Evolutionary conservation across 2,329 filamentous ascomycete species (phyloP).

Genomic region (Dothideomycetidae sp.): DNA sequence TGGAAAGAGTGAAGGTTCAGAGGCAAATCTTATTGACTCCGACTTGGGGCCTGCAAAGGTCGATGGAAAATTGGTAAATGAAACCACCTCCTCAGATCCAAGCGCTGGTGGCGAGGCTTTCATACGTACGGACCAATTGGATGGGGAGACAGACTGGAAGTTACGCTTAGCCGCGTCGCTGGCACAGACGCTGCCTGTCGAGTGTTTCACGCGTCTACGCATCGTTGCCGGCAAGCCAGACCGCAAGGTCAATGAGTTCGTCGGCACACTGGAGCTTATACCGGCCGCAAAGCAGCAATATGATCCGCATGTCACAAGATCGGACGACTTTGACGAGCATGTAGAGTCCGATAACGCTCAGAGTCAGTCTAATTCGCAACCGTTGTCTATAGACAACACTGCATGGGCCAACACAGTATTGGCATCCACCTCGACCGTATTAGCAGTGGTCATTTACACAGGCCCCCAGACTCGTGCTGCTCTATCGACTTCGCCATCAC

Average conservation of each 20-base stretch:
- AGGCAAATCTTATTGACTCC: conserved; percentile 16
- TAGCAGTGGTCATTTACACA: conserved; percentile 87
- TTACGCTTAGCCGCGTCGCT: conserved; percentile 73
- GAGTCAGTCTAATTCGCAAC: conserved; percentile 36
- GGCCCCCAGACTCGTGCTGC: conserved; percentile 88
- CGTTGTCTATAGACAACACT: conserved; percentile 88
- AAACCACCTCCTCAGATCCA: conserved; percentile 22
- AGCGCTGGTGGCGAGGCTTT: conserved; percentile 71
- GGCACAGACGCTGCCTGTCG: conserved; percentile 61
- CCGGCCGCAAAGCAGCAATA: conserved; percentile 37
- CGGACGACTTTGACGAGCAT: conserved; percentile 1
- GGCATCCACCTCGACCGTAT: conserved; percentile 75
- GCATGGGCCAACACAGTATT: conserved; percentile 98
- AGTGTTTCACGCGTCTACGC: conserved; percentile 51
- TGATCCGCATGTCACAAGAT: conserved; percentile 24
- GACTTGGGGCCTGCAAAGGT: conserved; percentile 15
- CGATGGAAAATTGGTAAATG: conserved; percentile 15
- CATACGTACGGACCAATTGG: conserved; percentile 90
- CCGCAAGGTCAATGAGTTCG: conserved; percentile 85
- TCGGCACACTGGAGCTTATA: conserved; percentile 70
- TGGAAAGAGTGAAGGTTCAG: conserved; percentile 12
- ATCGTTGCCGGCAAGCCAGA: conserved; percentile 83
- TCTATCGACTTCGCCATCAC: conserved; percentile 77
- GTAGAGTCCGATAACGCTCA: conserved; percentile 9
- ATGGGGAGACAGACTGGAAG: conserved; percentile 99